Evolutionary conservation across 768 basidiomycete genomes (phyloP), one percentile per base, ranked within the genome.

Genomic region (Leccinum subgranulosum): DNA sequence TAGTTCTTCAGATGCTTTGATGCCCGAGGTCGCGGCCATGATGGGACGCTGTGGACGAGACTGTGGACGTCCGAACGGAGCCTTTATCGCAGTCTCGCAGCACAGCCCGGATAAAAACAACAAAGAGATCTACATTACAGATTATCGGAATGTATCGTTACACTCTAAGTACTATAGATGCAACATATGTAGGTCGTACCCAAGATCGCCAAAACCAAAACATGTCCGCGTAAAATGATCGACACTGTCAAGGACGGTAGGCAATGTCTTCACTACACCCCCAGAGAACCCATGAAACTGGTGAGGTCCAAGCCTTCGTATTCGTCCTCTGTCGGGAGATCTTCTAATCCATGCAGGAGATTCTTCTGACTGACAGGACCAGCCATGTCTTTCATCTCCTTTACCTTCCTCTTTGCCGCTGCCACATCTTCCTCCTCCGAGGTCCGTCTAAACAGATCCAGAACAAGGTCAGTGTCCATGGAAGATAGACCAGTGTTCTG

Each of bases 401-500:
- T 78, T 28, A 78, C 69, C 3, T 79, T 79, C 54, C 41, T 47
- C 46, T 80, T 77, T 31, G 79, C 70, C 1, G 79, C 74, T 0
- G 79, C 77, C 23, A 82, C 82, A 59, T 92, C 92, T 57, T 92
- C 91, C 54, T 91, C 88, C 39, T 79, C 75, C 10, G 85, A 84
- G 11, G 92, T 92, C 31, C 84, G 86, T 63, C 76, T 81, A 81
- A 99, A 98, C 36, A 99, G 81, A 72, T 98, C 97, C 25, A 99
- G 77, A 23, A 99, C 95, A 54, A 94, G 86, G 68, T 98, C 94
- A 0, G 97, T 98, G 66, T 96, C 95, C 95, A 99, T 98, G 2
- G 93, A 93, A 1, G 87, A 79, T 49, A 99, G 75, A 21, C 93
- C 94, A 1, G 96, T 83, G 69, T 99, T 99, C 71, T 99, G 95